A percentile compares a stretch with the other conserved stretches of the same genome.
Evolutionary conservation across 371 early-diverging fungal genomes (phyloP).

Genomic region (Mucor circinelloides): DNA sequence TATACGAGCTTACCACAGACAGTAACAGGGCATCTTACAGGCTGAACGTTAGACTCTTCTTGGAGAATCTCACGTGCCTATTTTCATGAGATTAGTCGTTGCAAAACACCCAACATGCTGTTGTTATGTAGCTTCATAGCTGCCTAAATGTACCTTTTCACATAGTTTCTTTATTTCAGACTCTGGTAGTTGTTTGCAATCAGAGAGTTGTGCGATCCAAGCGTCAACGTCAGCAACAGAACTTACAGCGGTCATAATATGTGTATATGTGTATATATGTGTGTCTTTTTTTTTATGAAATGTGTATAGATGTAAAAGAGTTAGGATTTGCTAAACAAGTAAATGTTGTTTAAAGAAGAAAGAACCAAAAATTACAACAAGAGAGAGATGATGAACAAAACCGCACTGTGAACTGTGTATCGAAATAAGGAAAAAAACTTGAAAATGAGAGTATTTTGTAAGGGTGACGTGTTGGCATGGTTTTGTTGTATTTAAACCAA

Average conservation of each 20-base stretch:
- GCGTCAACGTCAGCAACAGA: constrained; percentile 69
- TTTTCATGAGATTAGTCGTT: neutral
- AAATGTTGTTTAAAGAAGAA: neutral
- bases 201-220: constrained; percentile 89
- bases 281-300: neutral
- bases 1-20: constrained; percentile 75
- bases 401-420: neutral
- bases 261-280: constrained; percentile 4
- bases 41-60: constrained; percentile 96
- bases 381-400: constrained; percentile 3
- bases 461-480: constrained; percentile 2
- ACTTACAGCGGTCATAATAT: constrained; percentile 43
- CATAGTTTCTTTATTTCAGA: constrained; percentile 94
- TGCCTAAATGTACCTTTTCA: constrained; percentile 70
- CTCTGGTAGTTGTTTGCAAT: constrained; percentile 93
- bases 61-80: constrained; percentile 91
- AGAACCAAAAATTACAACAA: constrained; percentile 1
- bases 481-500: neutral
- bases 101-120: neutral
- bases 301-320: neutral
- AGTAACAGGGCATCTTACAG: constrained; percentile 94
- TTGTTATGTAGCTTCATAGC: neutral
- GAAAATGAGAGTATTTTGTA: neutral
- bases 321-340: neutral
- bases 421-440: neutral